Base-by-base conservation (phyloP, 139 green algal species). In the Ettlia oleoabundans region DNA sequence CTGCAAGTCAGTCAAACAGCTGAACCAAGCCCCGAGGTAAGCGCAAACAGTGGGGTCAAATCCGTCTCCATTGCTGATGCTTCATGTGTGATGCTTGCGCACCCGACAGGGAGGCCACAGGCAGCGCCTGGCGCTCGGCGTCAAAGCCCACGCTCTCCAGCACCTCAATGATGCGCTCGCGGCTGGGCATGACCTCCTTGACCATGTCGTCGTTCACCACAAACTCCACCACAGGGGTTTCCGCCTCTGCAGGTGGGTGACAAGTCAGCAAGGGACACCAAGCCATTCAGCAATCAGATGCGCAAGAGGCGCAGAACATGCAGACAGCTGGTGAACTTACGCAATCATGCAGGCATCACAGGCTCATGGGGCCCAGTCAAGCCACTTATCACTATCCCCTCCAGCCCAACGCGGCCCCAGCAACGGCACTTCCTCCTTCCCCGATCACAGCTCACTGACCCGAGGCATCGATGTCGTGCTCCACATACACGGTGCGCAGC, bases 401-500 rank as follows among this genome's bases (percentile, higher is more conserved):
- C n/a, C n/a, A n/a, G n/a, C n/a, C n/a, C n/a, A n/a, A n/a, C n/a
- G n/a, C n/a, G n/a, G n/a, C n/a, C n/a, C n/a, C n/a, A n/a, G n/a
- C n/a, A n/a, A n/a, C n/a, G n/a, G n/a, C n/a, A n/a, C n/a, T n/a
- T n/a, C n/a, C n/a, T n/a, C n/a, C n/a, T n/a, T n/a, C n/a, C n/a
- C n/a, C n/a, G n/a, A n/a, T n/a, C 66, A 33, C 32, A 7, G 52
- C 41, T 65, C 30, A 41, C 83, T 80, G 52, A 73, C 62, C 77
- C 19, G 84, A 90, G 40, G 80, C 84, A 64, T 90, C 84, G 69
- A 96, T 92, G 88, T 95, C 92, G 76, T 94, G 89, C 73, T 90
- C 91, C 33, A 94, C 91, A 74, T 92, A 94, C 68, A 94, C 88
- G 15, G 91, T 93, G 58, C 82, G 76, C 66, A 89, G 62, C 84